phyloP scores from a whole-genome alignment of 441 rosid genomes.

The Pelargonium cotyledonis region DNA sequence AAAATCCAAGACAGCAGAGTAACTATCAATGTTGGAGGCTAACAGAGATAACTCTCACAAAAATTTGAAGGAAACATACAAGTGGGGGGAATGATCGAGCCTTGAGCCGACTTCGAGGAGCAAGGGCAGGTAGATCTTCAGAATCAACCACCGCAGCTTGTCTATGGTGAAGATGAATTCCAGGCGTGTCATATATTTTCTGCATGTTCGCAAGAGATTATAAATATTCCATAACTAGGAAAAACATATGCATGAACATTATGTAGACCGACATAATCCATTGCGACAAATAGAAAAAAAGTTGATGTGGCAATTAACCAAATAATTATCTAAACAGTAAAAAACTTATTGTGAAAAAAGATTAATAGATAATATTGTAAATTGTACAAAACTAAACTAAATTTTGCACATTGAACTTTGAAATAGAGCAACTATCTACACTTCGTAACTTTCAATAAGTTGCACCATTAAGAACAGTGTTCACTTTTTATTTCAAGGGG shows the following conservation, averaged over 20 bases:
- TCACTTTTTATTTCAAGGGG: too few species aligned
- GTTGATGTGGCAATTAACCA: neutral
- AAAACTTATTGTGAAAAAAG: too few species aligned
- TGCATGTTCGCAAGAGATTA: conserved; percentile 20
- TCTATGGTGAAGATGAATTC: conserved; percentile 94
- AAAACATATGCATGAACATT: neutral
- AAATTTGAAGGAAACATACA: conserved; percentile 35
- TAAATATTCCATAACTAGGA: neutral
- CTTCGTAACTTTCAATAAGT: too few species aligned
- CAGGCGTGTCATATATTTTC: conserved; percentile 91
- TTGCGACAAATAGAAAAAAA: neutral
- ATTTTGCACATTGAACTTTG: too few species aligned
- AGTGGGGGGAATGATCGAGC: conserved; percentile 50
- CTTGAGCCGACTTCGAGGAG: conserved; percentile 81
- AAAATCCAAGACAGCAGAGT: conserved; percentile 21
- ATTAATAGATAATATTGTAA: too few species aligned
- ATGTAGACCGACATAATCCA: neutral
- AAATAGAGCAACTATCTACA: too few species aligned
- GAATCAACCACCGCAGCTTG: conserved; percentile 89
- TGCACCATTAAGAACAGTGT: too few species aligned
- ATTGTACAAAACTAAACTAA: too few species aligned
- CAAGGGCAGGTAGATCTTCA: conserved; percentile 85
- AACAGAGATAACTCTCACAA: conserved; percentile 2
- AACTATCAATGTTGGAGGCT: conserved; percentile 13
- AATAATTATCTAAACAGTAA: too few species aligned